These are phyloP conservation scores for Cercospora citrullina DNA, from an alignment of 2,329 filamentous ascomycete species.

Conservation along the genomic window DNA sequence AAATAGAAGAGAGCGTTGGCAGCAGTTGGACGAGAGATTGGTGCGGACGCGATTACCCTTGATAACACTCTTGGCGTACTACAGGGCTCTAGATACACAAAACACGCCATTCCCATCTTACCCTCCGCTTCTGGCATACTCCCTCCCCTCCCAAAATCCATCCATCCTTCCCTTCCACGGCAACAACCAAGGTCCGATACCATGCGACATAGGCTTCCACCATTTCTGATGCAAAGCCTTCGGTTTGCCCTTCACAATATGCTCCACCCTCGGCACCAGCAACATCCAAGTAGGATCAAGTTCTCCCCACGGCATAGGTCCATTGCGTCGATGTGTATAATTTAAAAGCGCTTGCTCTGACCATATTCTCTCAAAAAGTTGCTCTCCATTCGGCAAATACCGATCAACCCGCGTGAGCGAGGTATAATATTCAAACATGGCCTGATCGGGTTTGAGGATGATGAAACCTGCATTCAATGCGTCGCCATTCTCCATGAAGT, in stretches of 20 bases:
- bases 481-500: neutral
- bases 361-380: neutral
- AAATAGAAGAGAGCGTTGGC: too few species aligned
- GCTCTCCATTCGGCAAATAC: neutral
- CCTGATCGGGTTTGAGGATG: neutral
- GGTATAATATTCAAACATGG: neutral
- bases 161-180: neutral
- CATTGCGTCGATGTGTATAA: neutral
- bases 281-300: neutral
- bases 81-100: neutral
- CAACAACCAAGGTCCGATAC: neutral
- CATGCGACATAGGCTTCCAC: neutral
- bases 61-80: neutral
- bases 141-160: neutral
- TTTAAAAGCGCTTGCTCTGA: neutral
- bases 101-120: neutral
- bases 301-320: neutral
- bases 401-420: neutral
- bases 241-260: neutral
- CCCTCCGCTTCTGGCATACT: neutral
- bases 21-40: neutral
- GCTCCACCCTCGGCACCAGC: neutral
- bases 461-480: neutral
- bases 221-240: neutral
- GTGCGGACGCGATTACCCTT: neutral